Evolutionary conservation across 331 rosid genomes (phyloP), one percentile per base, ranked within the genome.

Genomic region (Quercus lobata): DNA sequence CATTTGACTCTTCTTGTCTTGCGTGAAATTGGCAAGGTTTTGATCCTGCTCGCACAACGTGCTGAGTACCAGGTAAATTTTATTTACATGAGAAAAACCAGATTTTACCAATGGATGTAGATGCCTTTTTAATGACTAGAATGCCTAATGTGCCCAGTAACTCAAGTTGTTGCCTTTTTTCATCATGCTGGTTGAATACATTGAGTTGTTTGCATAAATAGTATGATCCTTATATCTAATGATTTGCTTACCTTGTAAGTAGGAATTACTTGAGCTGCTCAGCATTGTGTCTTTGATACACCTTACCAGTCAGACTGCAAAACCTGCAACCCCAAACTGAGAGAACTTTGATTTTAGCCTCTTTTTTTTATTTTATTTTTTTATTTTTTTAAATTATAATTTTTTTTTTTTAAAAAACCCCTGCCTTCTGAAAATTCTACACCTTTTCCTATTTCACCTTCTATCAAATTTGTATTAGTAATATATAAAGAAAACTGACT

Each of bases 1-100:
- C 97, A 89, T 35, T 84, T 96, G 81, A 96, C 99, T 55, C 99
- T 96, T 87, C 98, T 96, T 75, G 98, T 96, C 76, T 85, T 96
- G 81, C 98, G 84, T 81, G 98, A 96, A 88, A 92, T 93, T 84
- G 96, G 99, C 86, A 96, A 96, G 91, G 97, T 87, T 80, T 87
- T 96, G 84, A 90, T 84, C 57, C 91, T 93, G 71, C 89, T 96
- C 19, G 90, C 98, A 12, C 86, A 96, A 84, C 91, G 98, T 75
- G 87, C 93, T 78, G 99, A 96, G 85, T 93, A 88, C 83, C 97
- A 89, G 97, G 99, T 96, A 83, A 57, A 44, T 74, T 70, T n/a
- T 52, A 32, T 69, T 65, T 75, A 32, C 24, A 7, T 32, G 24
- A 7, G 3, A n/a, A 34, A 32, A 78, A 72, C 16, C 14, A 21